Conservation (phyloP, 2,329 filamentous ascomycete species). For the Ramularia endophylla region DNA sequence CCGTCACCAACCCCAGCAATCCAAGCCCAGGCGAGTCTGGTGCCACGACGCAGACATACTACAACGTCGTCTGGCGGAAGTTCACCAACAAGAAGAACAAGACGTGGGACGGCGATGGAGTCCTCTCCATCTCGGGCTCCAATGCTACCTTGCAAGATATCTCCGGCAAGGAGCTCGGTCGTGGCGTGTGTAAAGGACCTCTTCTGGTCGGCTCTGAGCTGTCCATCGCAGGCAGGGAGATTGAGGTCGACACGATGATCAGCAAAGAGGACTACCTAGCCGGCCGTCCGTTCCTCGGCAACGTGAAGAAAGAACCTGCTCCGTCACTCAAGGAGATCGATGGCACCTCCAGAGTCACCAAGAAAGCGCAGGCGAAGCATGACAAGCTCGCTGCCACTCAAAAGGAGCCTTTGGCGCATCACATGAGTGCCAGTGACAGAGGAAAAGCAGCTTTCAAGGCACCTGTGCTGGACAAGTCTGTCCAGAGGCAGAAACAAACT, state of each 20-base stretch:
- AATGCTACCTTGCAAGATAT: slow-evolving; percentile 57
- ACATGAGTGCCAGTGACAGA: slow-evolving; percentile 31
- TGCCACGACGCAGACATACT: slow-evolving; percentile 34
- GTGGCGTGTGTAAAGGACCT: slow-evolving; percentile 48
- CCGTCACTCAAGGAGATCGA: slow-evolving; percentile 24
- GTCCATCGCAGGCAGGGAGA: slow-evolving; percentile 60
- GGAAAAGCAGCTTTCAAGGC: slow-evolving; percentile 49
- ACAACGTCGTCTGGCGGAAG: slow-evolving; percentile 53
- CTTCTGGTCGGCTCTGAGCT: slow-evolving; percentile 56
- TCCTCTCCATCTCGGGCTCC: slow-evolving; percentile 53
- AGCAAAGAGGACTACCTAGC: slow-evolving; percentile 47
- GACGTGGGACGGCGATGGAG: slow-evolving; percentile 69
- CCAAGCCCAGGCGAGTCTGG: slow-evolving; percentile 13
- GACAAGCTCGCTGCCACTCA: slow-evolving; percentile 36
- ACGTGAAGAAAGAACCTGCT: slow-evolving; percentile 22
- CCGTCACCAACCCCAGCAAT: slow-evolving; percentile 21
- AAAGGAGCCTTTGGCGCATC: slow-evolving; percentile 31
- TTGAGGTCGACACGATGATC: slow-evolving; percentile 60
- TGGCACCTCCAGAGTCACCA: slow-evolving; percentile 20
- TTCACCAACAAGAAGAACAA: slow-evolving; percentile 68
- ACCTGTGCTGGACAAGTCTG: slow-evolving; percentile 50
- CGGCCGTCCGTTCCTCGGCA: slow-evolving; percentile 24
- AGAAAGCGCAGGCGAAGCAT: slow-evolving; percentile 28
- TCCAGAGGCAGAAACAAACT: slow-evolving; percentile 36
- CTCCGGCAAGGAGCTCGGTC: slow-evolving; percentile 58